Evolutionary conservation across 2,329 filamentous ascomycete species (phyloP).

Genomic region (Ascocoryne sarcoides): DNA sequence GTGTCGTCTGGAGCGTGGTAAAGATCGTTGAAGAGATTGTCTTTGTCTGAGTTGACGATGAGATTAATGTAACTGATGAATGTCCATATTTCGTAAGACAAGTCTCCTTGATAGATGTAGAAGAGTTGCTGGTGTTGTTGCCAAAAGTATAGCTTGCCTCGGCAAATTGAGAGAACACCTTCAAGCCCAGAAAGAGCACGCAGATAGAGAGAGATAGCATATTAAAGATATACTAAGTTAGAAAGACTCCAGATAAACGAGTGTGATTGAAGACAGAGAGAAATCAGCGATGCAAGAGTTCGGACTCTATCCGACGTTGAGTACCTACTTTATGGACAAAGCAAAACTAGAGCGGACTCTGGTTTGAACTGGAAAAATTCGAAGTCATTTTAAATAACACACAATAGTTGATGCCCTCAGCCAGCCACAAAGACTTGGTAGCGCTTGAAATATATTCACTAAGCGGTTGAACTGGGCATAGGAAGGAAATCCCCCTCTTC

Average conservation of each 20-base stretch:
- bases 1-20: not conserved
- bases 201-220: not conserved
- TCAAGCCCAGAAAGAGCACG: not conserved
- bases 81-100: not conserved
- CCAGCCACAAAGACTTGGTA: not conserved
- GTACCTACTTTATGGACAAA: not conserved
- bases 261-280: not conserved
- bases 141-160: not conserved
- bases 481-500: not conserved
- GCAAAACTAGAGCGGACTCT: not conserved
- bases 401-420: not conserved
- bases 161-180: not conserved
- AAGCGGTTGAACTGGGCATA: not conserved
- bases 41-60: not conserved
- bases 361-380: not conserved
- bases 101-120: not conserved
- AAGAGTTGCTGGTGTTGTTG: not conserved
- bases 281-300: not conserved
- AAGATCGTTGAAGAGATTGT: not conserved
- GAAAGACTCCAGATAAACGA: not conserved
- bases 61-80: not conserved
- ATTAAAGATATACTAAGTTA: too few species aligned
- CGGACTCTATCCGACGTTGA: too few species aligned
- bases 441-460: not conserved
- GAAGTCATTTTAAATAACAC: not conserved